These are phyloP conservation scores for Straminergon stramineum DNA, from an alignment of 225 moss, liverwort and hornwort genomes.

Conservation along the genomic window DNA sequence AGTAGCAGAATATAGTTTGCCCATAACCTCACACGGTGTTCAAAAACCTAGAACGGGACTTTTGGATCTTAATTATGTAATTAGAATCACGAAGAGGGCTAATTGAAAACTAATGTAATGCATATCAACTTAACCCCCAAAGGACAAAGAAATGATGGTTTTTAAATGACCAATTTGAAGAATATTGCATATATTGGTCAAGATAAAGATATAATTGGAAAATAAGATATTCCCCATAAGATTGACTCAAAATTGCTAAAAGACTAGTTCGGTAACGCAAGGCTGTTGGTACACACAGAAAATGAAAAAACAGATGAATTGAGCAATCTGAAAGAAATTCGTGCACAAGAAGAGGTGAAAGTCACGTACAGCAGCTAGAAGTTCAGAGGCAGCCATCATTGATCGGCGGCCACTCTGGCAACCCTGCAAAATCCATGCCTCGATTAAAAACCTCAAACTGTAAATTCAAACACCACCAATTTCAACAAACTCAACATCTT, in stretches of 20 bases:
- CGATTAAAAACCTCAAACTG: not conserved
- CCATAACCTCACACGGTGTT: not conserved
- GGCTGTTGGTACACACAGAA: not conserved
- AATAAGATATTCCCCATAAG: not conserved
- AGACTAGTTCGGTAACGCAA: not conserved
- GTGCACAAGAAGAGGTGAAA: not conserved
- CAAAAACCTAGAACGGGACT: not conserved
- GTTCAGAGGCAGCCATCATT: slow-evolving; percentile 82
- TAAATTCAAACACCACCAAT: not conserved
- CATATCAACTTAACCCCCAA: not conserved
- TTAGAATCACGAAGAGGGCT: not conserved
- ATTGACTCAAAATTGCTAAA: not conserved
- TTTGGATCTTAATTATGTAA: not conserved
- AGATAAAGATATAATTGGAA: not conserved
- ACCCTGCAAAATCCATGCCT: slow-evolving; percentile 37
- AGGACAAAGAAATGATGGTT: not conserved
- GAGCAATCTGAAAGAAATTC: not conserved
- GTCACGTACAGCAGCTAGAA: slow-evolving; percentile 56
- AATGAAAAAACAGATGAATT: not conserved
- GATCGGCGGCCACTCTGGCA: slow-evolving; percentile 89
- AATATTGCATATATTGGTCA: too few species aligned
- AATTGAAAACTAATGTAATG: not conserved
- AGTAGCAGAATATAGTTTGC: not conserved
- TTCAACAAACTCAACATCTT: not conserved
- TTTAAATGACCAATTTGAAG: not conserved